These are phyloP conservation scores for Cyclotella sp. DNA, from an alignment of 108 stramenopile species.

Conservation along the genomic window DNA sequence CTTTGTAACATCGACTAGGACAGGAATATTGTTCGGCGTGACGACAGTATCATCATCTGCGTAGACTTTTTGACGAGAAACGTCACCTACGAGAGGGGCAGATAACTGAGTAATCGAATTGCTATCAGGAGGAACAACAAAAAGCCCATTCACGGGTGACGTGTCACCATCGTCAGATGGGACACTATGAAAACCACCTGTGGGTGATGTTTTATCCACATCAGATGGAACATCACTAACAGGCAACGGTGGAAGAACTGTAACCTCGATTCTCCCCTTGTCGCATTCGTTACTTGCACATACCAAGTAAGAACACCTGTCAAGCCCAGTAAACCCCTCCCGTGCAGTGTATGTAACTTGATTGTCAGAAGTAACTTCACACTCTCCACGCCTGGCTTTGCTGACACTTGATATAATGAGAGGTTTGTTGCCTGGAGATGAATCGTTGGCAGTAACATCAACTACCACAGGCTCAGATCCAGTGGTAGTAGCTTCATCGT, in stretches of 20 bases:
- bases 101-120: not conserved
- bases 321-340: conserved; percentile 21
- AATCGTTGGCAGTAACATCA: conserved; percentile 31
- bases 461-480: conserved; percentile 5
- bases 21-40: conserved; percentile 19
- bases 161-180: not conserved
- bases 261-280: conserved; percentile 16
- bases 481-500: conserved; percentile 24
- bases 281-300: conserved; percentile 30
- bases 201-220: not conserved
- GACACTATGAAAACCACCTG: not conserved
- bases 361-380: conserved; percentile 35
- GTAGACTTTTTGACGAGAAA: conserved; percentile 15
- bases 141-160: not conserved
- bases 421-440: not conserved
- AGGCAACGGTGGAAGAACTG: not conserved
- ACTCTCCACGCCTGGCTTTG: conserved; percentile 24
- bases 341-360: conserved; percentile 33
- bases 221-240: not conserved
- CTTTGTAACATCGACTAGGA: conserved; percentile 28
- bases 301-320: conserved; percentile 28
- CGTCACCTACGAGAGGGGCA: not conserved
- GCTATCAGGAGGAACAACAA: not conserved
- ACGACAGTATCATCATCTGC: conserved; percentile 40
- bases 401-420: conserved; percentile 28